Conservation (phyloP, 2,329 filamentous ascomycete genomes). For the Fusarium brachygibbosum region DNA sequence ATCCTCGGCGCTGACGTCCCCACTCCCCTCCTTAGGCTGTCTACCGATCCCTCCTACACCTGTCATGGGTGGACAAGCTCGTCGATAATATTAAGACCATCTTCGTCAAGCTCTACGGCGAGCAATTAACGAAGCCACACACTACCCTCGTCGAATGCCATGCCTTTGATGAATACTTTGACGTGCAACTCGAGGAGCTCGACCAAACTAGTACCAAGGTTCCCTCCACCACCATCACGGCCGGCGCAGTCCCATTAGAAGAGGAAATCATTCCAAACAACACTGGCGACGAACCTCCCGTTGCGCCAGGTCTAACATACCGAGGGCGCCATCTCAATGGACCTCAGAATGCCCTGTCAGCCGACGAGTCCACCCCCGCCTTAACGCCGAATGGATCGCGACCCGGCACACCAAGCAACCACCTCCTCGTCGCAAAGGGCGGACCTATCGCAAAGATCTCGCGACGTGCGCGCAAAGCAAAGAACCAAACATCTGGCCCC, state of each 20-base stretch:
- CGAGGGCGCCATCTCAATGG: slow-evolving; percentile 55
- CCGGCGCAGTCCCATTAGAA: slow-evolving; percentile 50
- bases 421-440: slow-evolving; percentile 77
- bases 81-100: slow-evolving; percentile 95
- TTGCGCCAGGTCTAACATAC: slow-evolving; percentile 58
- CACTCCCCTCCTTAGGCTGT: slow-evolving; percentile 75
- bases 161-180: slow-evolving; percentile 92
- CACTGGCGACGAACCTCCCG: slow-evolving; percentile 41
- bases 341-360: slow-evolving; percentile 62
- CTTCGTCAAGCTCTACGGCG: slow-evolving; percentile 90
- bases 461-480: slow-evolving; percentile 78
- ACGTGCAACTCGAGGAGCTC: slow-evolving; percentile 89
- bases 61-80: slow-evolving; percentile 97
- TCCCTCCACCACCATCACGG: slow-evolving; percentile 44
- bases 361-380: slow-evolving; percentile 75
- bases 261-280: slow-evolving; percentile 54
- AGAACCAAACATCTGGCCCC: slow-evolving; percentile 75
- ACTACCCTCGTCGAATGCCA: slow-evolving; percentile 82
- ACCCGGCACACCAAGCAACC: slow-evolving; percentile 78
- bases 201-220: slow-evolving; percentile 67
- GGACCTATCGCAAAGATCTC: slow-evolving; percentile 83
- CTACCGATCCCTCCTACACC: slow-evolving; percentile 93
- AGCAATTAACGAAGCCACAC: slow-evolving; percentile 85
- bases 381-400: slow-evolving; percentile 82
- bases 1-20: slow-evolving; percentile 45